Base-by-base conservation (phyloP, 2,329 filamentous ascomycete genomes). In the Pseudocercospora ulei region DNA sequence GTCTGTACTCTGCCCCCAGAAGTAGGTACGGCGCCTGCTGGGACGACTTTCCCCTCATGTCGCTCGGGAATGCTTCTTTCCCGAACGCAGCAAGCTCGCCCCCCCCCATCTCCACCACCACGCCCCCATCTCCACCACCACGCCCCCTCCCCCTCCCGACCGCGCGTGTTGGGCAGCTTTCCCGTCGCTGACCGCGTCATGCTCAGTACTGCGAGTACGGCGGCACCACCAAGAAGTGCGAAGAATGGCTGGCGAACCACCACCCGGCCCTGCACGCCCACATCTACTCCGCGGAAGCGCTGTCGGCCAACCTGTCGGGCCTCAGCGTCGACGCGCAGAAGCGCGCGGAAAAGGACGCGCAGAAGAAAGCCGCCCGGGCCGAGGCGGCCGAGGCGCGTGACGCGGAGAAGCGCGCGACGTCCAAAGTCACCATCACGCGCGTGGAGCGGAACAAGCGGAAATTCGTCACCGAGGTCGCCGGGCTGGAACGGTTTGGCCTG, bases 361-460 rank as follows among this genome's bases (percentile, higher is more conserved):
- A 85, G 56, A 98, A 96, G 72, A 96, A 98, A 67, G 82, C 88
- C 23, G 84, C 86, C 41, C 95, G 94, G 68, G 90, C 90, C 36
- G 84, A 86, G 50, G 80, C 86, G 16, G 80, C 78, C 12, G 88
- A 94, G 65, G 76, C 80, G 47, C 85, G 86, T 59, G 79, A 87
- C 48, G 79, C 78, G 14, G 84, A 87, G 60, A 79, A 81, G 58
- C 81, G 88, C 52, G 84, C 85, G 23, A 76, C 81, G 44, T 83
- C 81, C 49, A 81, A 86, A 57, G 69, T 98, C 38, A 78, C 76
- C 41, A 94, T 98, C 67, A 95, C 95, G 73, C 83, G 90, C 16
- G 90, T 98, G 54, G 90, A 96, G 71, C 78, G 90, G 48, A 96
- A 94, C 66, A 98, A 98, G 73, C 78, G 90, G 58, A 98, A 98